Evolutionary conservation across 495 filamentous ascomycete genomes (phyloP).

Genomic region (Niebla homalea): DNA sequence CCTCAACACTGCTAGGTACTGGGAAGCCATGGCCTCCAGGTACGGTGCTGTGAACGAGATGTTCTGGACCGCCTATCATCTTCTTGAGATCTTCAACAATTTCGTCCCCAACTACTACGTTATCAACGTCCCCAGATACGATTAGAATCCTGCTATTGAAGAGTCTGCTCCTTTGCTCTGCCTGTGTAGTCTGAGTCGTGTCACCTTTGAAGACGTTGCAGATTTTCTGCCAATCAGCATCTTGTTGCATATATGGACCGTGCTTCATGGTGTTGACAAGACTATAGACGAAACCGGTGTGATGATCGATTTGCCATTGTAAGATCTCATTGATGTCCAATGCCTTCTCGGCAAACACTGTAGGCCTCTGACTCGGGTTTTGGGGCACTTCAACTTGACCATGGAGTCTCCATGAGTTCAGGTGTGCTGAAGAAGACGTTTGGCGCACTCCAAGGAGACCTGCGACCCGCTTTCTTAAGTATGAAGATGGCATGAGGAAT

Average conservation of each 20-base stretch:
- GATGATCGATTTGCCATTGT: conserved; percentile 43
- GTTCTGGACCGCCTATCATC: conserved; percentile 31
- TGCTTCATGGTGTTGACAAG: conserved; percentile 46
- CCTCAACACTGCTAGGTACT: conserved; percentile 38
- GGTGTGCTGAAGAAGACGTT: conserved; percentile 18
- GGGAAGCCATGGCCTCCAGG: conserved; percentile 47
- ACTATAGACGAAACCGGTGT: conserved; percentile 41
- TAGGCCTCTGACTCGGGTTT: conserved; percentile 27
- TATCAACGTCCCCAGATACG: conserved; percentile 39
- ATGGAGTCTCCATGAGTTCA: conserved; percentile 12
- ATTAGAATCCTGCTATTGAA: conserved; percentile 38
- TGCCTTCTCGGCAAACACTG: conserved; percentile 5
- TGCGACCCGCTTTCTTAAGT: conserved; percentile 30
- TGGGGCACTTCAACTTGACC: conserved; percentile 22
- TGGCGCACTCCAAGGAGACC: conserved; percentile 10
- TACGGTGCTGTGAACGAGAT: conserved; percentile 33
- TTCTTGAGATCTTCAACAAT: conserved; percentile 38
- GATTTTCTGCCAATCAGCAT: conserved; percentile 44
- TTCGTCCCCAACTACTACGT: conserved; percentile 43
- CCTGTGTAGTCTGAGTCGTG: conserved; percentile 27
- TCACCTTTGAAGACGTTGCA: neutral
- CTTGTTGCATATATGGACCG: conserved; percentile 39
- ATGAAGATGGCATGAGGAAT: conserved; percentile 47
- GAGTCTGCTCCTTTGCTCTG: conserved; percentile 15
- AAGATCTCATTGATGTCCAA: conserved; percentile 28